Conservation (phyloP, 139 green algal genomes). For the Chlorella sorokiniana region DNA sequence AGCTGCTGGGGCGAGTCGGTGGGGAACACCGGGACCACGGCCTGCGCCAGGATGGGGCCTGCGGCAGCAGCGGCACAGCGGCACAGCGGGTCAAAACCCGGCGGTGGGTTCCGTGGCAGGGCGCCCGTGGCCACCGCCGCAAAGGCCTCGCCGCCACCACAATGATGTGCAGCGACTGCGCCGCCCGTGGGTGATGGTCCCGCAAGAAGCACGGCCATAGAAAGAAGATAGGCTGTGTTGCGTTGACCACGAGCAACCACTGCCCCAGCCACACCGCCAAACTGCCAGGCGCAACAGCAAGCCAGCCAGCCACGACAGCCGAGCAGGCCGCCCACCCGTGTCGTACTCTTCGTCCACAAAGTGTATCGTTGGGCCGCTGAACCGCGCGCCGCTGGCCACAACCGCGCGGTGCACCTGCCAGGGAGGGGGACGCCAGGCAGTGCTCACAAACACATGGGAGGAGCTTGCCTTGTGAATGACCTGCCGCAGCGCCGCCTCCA, state of each 20-base stretch:
- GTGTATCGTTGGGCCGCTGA: slow-evolving; percentile 93
- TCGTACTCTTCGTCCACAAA: slow-evolving; percentile 99
- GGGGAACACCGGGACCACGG: slow-evolving; percentile 83
- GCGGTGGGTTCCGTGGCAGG: background rate
- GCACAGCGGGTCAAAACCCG: background rate
- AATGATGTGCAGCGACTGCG: too few species aligned
- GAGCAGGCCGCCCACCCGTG: slow-evolving; percentile 41
- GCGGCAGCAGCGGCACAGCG: background rate
- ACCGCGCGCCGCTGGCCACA: slow-evolving; percentile 85
- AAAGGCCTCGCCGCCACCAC: too few species aligned
- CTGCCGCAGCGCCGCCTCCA: background rate
- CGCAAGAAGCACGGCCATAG: too few species aligned
- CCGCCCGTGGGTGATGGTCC: too few species aligned
- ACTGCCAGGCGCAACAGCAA: background rate
- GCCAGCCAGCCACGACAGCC: background rate
- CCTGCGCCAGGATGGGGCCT: slow-evolving; percentile 93
- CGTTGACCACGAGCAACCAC: too few species aligned
- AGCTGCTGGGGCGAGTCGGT: slow-evolving; percentile 82
- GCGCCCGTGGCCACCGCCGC: too few species aligned
- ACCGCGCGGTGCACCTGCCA: slow-evolving; percentile 90
- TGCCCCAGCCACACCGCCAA: background rate
- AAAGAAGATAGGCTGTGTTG: too few species aligned
- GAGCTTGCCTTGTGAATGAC: background rate
- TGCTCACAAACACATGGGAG: background rate
- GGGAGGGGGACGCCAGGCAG: background rate